Evolutionary conservation across 2,329 filamentous ascomycete genomes (phyloP).

Genomic region (Rhynchosporium agropyri): DNA sequence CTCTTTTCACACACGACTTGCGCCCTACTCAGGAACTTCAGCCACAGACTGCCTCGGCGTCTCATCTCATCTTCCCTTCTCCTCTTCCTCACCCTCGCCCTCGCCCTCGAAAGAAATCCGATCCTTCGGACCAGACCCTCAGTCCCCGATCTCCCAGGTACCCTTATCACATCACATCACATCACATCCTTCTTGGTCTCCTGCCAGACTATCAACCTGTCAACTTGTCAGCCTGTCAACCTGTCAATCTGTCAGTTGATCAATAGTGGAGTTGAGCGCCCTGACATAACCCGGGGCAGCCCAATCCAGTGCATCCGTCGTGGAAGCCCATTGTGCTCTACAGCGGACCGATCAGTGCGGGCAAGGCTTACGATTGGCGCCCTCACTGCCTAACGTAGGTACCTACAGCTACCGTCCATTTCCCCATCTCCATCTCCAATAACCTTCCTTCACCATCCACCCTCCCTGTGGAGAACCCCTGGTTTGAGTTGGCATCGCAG

Average conservation of each 20-base stretch:
- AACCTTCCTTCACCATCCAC: not conserved
- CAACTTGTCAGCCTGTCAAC: too few species aligned
- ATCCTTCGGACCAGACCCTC: not conserved
- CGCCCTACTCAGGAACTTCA: not conserved
- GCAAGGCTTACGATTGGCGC: constrained; percentile 8
- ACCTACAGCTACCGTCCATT: too few species aligned
- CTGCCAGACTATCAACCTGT: not conserved
- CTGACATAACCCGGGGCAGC: constrained; percentile 11
- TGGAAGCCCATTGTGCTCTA: not conserved
- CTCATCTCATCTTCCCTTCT: not conserved
- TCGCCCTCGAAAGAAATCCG: too few species aligned
- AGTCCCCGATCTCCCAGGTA: constrained; percentile 1
- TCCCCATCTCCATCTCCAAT: not conserved
- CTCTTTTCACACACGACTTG: not conserved
- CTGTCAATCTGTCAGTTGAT: constrained; percentile 8
- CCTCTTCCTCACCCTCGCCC: not conserved
- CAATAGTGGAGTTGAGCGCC: not conserved
- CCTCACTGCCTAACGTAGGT: not conserved
- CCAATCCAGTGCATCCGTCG: not conserved
- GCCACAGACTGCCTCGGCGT: not conserved
- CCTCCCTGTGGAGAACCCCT: not conserved
- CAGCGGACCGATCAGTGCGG: not conserved
- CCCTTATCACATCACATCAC: not conserved
- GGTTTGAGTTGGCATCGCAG: too few species aligned
- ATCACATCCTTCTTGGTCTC: not conserved